Conservation (phyloP, 2,329 filamentous ascomycete genomes). For the Cercospora zeae-maydis region DNA sequence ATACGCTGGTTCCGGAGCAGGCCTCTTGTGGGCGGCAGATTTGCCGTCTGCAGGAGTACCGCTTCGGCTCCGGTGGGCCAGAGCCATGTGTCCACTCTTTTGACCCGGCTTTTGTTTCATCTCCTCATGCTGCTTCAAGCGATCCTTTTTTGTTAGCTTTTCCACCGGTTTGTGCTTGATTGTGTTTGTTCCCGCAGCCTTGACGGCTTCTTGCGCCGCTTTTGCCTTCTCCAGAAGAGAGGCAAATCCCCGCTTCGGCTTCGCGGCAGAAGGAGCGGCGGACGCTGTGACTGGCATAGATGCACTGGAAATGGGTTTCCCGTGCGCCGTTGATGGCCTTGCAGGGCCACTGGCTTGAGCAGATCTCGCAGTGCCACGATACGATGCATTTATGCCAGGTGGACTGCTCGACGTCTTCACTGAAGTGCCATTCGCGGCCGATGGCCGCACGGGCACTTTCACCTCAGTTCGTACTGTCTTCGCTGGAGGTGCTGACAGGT, state of each 20-base stretch:
- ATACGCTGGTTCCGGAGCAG: constrained; percentile 38
- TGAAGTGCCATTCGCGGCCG: constrained; percentile 7
- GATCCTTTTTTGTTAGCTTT: constrained; percentile 58
- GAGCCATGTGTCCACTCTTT: constrained; percentile 26
- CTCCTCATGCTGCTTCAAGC: constrained; percentile 37
- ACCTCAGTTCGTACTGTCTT: constrained; percentile 34
- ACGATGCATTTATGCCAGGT: constrained; percentile 9
- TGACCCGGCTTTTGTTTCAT: constrained; percentile 45
- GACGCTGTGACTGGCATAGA: constrained; percentile 14
- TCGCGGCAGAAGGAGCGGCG: constrained; percentile 25
- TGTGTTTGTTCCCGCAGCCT: constrained; percentile 61
- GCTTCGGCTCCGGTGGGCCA: constrained; percentile 32
- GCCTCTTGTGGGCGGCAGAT: constrained; percentile 30
- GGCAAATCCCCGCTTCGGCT: constrained; percentile 65
- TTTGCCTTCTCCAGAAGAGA: constrained; percentile 72
- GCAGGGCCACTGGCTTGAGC: constrained; percentile 14
- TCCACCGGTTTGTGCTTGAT: constrained; percentile 73
- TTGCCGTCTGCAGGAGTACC: constrained; percentile 27
- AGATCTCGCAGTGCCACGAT: constrained; percentile 20
- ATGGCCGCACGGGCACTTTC: constrained; percentile 30
- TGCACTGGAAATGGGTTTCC: constrained; percentile 14
- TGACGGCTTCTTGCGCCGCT: constrained; percentile 56
- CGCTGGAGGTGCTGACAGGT: constrained; percentile 34
- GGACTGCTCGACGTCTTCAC: constrained; percentile 28
- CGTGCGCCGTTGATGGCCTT: constrained; percentile 11